A percentile compares a stretch with the other conserved stretches of the same genome.
phyloP scores from a whole-genome alignment of 192 early-diverging fungal genomes.

The Allomyces macrogynus region DNA sequence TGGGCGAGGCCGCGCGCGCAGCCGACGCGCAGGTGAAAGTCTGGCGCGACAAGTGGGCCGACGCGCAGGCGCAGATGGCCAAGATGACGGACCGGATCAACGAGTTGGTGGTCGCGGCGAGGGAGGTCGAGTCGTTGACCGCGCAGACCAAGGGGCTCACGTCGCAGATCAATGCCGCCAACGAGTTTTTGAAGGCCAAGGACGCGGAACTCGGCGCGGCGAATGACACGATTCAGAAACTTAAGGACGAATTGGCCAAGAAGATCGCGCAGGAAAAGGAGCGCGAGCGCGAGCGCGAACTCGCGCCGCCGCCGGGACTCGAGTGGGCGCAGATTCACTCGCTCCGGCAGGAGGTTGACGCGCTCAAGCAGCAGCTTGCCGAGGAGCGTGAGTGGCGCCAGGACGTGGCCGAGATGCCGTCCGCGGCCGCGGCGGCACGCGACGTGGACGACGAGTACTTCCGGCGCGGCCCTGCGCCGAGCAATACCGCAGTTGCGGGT shows the following conservation, averaged over 20 bases:
- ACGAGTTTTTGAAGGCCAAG: background rate
- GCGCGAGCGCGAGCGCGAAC: no score
- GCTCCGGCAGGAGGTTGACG: no score
- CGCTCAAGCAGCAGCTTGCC: no score
- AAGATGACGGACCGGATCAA: background rate
- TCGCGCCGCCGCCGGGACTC: no score
- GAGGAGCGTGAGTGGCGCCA: no score
- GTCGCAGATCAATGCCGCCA: background rate
- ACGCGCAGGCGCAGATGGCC: background rate
- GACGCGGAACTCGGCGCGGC: background rate
- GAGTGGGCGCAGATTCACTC: no score
- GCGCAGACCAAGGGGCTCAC: background rate
- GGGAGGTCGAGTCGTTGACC: background rate
- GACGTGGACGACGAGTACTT: no score
- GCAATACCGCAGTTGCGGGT: no score
- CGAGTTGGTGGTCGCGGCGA: background rate
- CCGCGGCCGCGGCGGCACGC: no score
- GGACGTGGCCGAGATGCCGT: no score
- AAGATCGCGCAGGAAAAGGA: background rate
- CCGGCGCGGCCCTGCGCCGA: no score
- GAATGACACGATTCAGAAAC: background rate
- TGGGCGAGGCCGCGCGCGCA: conserved; percentile 8
- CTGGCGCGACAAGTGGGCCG: background rate
- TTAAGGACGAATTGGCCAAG: background rate
- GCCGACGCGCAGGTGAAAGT: conserved; percentile 5